Evolutionary conservation across 768 basidiomycete species (phyloP).

Genomic region (Cantharellus cinnabarinus): DNA sequence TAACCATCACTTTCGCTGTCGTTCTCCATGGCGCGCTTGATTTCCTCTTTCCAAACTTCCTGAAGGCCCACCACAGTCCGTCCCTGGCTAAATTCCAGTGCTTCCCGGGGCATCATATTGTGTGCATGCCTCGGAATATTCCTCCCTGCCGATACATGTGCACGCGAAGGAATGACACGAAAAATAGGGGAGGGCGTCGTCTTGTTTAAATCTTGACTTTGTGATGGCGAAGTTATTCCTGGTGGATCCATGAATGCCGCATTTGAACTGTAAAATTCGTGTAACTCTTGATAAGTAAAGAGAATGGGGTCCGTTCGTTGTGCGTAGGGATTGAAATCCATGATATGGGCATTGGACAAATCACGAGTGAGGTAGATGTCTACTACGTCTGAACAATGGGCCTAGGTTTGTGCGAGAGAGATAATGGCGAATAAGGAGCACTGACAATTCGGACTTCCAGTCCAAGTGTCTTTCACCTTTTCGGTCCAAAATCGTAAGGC

Average conservation of each 20-base stretch:
- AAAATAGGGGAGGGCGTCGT: slow-evolving; percentile 18
- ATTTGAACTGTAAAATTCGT: slow-evolving; percentile 15
- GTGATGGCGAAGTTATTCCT: not conserved
- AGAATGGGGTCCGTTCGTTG: slow-evolving; percentile 73
- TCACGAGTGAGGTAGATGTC: slow-evolving; percentile 78
- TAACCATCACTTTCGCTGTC: slow-evolving; percentile 7
- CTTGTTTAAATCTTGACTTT: not conserved
- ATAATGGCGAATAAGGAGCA: slow-evolving; percentile 1
- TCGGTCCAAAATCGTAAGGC: slow-evolving; percentile 47
- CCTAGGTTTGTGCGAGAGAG: not conserved
- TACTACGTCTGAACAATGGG: slow-evolving; percentile 33
- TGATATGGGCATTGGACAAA: slow-evolving; percentile 49
- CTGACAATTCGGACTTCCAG: slow-evolving; percentile 43
- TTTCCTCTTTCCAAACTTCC: slow-evolving; percentile 20
- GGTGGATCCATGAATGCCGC: not conserved
- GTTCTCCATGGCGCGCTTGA: slow-evolving; percentile 13
- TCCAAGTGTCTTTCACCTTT: slow-evolving; percentile 42
- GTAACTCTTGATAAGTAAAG: slow-evolving; percentile 65
- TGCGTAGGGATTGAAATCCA: slow-evolving; percentile 85
- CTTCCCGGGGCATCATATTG: slow-evolving; percentile 85
- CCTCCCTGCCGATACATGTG: slow-evolving; percentile 44
- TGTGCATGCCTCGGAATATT: slow-evolving; percentile 61
- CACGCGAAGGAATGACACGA: slow-evolving; percentile 49
- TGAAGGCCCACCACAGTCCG: slow-evolving; percentile 54
- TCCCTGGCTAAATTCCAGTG: slow-evolving; percentile 58